Base-by-base conservation (phyloP, 805 yeast genomes). In the Kluyveromyces lactis region DNA sequence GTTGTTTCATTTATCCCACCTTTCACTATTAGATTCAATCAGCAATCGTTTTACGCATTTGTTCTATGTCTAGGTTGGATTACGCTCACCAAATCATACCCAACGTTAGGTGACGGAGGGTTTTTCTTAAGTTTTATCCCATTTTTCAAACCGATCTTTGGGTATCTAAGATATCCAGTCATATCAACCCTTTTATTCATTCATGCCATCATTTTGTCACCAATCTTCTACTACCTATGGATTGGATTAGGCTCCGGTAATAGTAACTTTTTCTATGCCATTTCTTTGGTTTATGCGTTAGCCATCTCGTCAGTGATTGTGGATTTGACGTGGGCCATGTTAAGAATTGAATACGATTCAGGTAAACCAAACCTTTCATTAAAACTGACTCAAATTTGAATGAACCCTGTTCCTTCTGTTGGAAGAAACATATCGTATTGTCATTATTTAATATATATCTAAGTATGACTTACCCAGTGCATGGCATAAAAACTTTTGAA, bases 181-280 rank as follows among this genome's bases (percentile, higher is more conserved):
- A 61, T 78, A 18, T 69, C 76, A 26, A 68, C 70, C 2, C 58
- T 84, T 31, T 68, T 77, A 7, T 64, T 83, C 34, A 46, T 74
- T 6, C 78, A 73, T 44, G 68, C 81, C 17, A 61, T 83, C 17
- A 67, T 84, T 2, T 68, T 92, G 35, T 77, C 92, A 4, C 97
- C 97, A 2, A 78, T 86, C 8, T 92, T 90, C 58, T 87, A 87
- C 64, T 86, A 86, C 59, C 73, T 92, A 43, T 92, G 99, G 99
- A 85, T 90, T 49, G 82, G 81, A 42, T 69, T 86, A 42, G 96
- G 96, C 11, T 86, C 92, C 24, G 99, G 98, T 19, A 92, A 92
- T 63, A 80, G 96, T 38, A 92, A 92, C 62, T 92, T 92, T 67
- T 92, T 87, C 66, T 92, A 90, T 65, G 96, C 97, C 28, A 83